Evolutionary conservation across 2,329 filamentous ascomycete species (phyloP).

Genomic region (Alternaria sp.): DNA sequence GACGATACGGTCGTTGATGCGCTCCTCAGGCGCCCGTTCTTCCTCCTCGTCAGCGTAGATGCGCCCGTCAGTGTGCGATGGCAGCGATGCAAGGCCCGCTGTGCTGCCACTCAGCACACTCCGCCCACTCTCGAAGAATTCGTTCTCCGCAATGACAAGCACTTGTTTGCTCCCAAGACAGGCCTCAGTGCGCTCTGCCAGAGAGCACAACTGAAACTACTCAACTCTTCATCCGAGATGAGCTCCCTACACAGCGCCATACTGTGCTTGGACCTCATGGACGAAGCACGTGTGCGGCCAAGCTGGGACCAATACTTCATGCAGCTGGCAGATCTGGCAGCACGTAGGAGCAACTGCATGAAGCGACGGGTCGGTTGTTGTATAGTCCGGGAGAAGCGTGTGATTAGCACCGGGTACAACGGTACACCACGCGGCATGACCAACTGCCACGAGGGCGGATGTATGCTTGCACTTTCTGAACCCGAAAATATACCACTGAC

Average conservation of each 20-base stretch:
- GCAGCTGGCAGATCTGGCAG: slow-evolving; percentile 90
- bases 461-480: slow-evolving; percentile 53
- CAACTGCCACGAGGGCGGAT: slow-evolving; percentile 95
- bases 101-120: slow-evolving; percentile 57
- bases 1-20: slow-evolving; percentile 76
- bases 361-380: slow-evolving; percentile 96
- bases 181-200: slow-evolving; percentile 81
- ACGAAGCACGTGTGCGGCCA: slow-evolving; percentile 81
- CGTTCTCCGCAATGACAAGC: slow-evolving; percentile 70
- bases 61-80: slow-evolving; percentile 86
- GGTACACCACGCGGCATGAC: slow-evolving; percentile 88
- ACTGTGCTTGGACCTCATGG: slow-evolving; percentile 75
- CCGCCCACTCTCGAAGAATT: slow-evolving; percentile 67
- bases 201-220: slow-evolving; percentile 80
- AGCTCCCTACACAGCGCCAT: slow-evolving; percentile 76
- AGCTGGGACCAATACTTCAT: slow-evolving; percentile 99
- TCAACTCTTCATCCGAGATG: slow-evolving; percentile 82
- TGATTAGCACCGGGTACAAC: slow-evolving; percentile 96
- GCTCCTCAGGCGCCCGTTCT: slow-evolving; percentile 84
- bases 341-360: slow-evolving; percentile 96
- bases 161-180: slow-evolving; percentile 72
- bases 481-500: slow-evolving; percentile 3
- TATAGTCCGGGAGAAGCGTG: slow-evolving; percentile 82
- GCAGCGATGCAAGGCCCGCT: slow-evolving; percentile 74
- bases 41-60: slow-evolving; percentile 90